Base-by-base conservation (phyloP, 148 eudicot genomes). In the Nepenthes gracilis region DNA sequence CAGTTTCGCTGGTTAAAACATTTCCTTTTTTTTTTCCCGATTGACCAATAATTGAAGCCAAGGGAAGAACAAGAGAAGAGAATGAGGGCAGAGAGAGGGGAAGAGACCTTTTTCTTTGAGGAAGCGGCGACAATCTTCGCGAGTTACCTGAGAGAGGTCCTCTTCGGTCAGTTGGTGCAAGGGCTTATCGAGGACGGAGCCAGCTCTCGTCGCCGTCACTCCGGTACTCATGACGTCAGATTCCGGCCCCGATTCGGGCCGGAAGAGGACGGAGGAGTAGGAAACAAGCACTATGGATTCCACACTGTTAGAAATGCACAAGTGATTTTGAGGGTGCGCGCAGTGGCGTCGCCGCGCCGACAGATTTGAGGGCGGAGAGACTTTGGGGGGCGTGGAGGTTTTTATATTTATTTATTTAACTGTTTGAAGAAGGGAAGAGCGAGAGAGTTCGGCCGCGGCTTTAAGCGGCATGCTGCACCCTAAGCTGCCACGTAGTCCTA, bases 71-170 rank as follows among this genome's bases (percentile, higher is more conserved):
- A 8, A 64, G 15, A 43, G 33, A 6, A 23, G 23, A 23, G 23
- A 23, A 23, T 23, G 23, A 23, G 23, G 23, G 23, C 43, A 55
- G 33, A 61, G 34, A 52, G 35, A 36, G 32, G 54, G 15, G 56
- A 8, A 40, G 1, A 32, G 43, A 84, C 97, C 97, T 89, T 86
- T 89, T 5, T 83, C 75, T 70, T 83, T 89, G 78, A 89, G 97
- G 76, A 69, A 89, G 33, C 88, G 83, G 69, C 97, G 97, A 76
- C 94, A 89, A 55, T 89, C 97, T 78, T 86, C 97, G 55, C 97
- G 94, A 37, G 97, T 89, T 68, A 89, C 80, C 72, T 89, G 97
- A 64, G 90, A 84, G 77, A 89, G 86, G 86, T 89, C 97, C 55
- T 86, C 97, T 68, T 89, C 97, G 2, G 94, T 89, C 64, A 89